Conservation (phyloP, 2,329 filamentous ascomycete species). For the Dendryphion nanum region DNA sequence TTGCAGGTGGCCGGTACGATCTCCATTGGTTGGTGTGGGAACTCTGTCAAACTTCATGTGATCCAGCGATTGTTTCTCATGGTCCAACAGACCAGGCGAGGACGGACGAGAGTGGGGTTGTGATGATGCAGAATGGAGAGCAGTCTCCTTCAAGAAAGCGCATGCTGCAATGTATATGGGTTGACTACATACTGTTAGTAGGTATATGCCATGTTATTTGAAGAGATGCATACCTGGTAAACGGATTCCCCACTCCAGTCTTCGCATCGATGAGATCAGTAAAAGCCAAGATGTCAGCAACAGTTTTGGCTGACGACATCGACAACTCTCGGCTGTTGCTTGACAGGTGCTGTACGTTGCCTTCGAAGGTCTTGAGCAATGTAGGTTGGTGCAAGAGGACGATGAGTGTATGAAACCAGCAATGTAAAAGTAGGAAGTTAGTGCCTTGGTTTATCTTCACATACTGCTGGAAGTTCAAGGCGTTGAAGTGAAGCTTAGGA, state of each 20-base stretch:
- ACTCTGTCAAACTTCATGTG: slow-evolving; percentile 17
- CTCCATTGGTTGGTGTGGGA: slow-evolving; percentile 9
- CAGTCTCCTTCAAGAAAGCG: slow-evolving; percentile 82
- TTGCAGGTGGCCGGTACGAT: slow-evolving; percentile 11
- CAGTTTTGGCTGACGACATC: slow-evolving; percentile 89
- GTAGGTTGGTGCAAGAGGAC: slow-evolving; percentile 84
- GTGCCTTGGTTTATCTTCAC: slow-evolving; percentile 78
- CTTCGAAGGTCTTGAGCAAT: slow-evolving; percentile 73
- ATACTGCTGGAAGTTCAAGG: slow-evolving; percentile 81
- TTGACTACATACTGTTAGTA: slow-evolving; percentile 56
- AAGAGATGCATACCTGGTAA: slow-evolving; percentile 53
- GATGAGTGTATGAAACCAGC: slow-evolving; percentile 86
- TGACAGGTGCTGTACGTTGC: slow-evolving; percentile 67
- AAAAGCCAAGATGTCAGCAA: slow-evolving; percentile 84
- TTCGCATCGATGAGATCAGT: slow-evolving; percentile 82
- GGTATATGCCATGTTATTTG: background rate
- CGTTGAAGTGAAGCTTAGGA: slow-evolving; percentile 75
- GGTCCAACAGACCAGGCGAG: slow-evolving; percentile 37
- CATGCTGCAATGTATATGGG: slow-evolving; percentile 91
- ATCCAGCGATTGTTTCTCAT: slow-evolving; percentile 31
- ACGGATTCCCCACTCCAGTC: slow-evolving; percentile 83
- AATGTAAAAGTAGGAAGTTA: slow-evolving; percentile 81
- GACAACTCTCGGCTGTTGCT: slow-evolving; percentile 77
- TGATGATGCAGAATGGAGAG: slow-evolving; percentile 63
- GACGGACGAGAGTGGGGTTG: slow-evolving; percentile 62